Base-by-base conservation (phyloP, 495 filamentous ascomycete species). In the Viridothelium virens region DNA sequence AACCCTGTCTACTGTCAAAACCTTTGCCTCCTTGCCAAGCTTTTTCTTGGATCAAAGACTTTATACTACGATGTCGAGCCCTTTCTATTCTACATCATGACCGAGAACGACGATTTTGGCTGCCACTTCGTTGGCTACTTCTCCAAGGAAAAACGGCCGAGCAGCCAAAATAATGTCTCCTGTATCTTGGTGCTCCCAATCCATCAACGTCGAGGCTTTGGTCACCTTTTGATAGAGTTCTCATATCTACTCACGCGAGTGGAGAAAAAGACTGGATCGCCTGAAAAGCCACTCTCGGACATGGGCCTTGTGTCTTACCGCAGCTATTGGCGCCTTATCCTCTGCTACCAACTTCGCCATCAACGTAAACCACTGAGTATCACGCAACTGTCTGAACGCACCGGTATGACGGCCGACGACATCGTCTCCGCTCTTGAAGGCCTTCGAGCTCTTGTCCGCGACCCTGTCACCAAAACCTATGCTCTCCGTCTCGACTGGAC, bases 111-210 rank as follows among this genome's bases (percentile, higher is more conserved):
- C 70, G 91, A 96, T 41, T 78, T 89, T 44, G 94, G 94, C 25
- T 97, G 91, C 73, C 94, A 97, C 75, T 97, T 98, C 72, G 95
- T 98, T 53, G 94, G 94, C 18, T 98, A 98, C 74, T 98, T 98
- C 73, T 97, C 95, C 65, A 98, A 98, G 79, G 94, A 98, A 75
- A 98, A 98, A 78, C 85, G 94, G n/a, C 89, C 89, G 3, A 93
- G 90, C 74, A 92, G 90, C 56, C 89, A 90, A 67, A 96, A 97
- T 73, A 98, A 98, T 70, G 94, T 98, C 31, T 96, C 91, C 38
- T 98, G 94, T 75, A 98, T 98, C 71, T 81, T 97, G 31, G 96
- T 94, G 0, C 80, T 98, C 36, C 94, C 94, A 0, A 97, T 96
- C 48, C 92, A 97, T 69, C 93, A 97, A 73, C 89, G 94, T 14